A percentile compares a stretch with the other conserved stretches of the same genome.
These are phyloP conservation scores for Lentinula sp. DNA, from an alignment of 768 basidiomycete species.

Conservation along the genomic window DNA sequence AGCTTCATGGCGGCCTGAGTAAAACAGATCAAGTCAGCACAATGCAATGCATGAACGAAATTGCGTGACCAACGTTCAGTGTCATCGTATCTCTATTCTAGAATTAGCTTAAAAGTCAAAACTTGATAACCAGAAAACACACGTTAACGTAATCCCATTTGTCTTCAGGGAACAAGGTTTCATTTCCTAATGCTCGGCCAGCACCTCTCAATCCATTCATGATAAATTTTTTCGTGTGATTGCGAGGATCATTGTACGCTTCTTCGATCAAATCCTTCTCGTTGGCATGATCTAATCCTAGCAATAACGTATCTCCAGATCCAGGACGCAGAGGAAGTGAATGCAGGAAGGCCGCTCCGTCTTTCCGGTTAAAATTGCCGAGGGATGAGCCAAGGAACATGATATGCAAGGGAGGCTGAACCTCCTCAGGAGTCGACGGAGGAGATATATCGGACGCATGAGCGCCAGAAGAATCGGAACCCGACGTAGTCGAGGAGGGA, in stretches of 20 bases:
- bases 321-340: conserved; percentile 73
- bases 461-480: conserved; percentile 14
- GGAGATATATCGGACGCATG: conserved; percentile 16
- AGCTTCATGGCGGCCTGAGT: conserved; percentile 77
- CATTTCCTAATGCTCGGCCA: conserved; percentile 62
- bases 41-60: background rate
- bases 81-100: conserved; percentile 14
- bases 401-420: conserved; percentile 61
- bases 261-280: conserved; percentile 62
- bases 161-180: conserved; percentile 51
- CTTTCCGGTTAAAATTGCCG: conserved; percentile 79
- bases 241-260: conserved; percentile 83
- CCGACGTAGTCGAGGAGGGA: conserved; percentile 25
- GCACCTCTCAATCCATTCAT: conserved; percentile 79
- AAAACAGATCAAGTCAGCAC: background rate
- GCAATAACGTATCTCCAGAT: conserved; percentile 73
- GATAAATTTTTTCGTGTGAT: conserved; percentile 70
- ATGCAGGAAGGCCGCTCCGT: conserved; percentile 67
- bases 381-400: conserved; percentile 90
- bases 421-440: conserved; percentile 43
- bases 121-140: conserved; percentile 13
- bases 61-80: background rate
- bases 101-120: background rate
- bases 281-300: conserved; percentile 89
- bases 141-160: conserved; percentile 81